A percentile compares a stretch with the other conserved stretches of the same genome.
These are phyloP conservation scores for Talaromyces albobiverticillius DNA, from an alignment of 2,329 filamentous ascomycete species.

Conservation along the genomic window DNA sequence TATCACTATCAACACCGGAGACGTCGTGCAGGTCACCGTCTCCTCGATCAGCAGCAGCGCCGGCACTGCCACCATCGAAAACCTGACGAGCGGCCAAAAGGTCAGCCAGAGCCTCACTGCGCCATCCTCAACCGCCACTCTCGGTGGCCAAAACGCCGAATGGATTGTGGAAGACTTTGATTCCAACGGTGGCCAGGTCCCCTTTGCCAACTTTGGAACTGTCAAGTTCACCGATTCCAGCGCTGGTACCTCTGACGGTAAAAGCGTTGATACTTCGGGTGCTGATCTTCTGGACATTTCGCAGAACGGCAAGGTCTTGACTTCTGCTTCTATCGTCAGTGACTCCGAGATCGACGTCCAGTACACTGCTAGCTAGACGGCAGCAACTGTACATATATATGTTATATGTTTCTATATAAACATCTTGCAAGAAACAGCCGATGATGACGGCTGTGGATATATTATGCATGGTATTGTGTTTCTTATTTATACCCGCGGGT, in stretches of 20 bases:
- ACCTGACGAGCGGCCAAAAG: constrained; percentile 51
- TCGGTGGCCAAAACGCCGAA: constrained; percentile 59
- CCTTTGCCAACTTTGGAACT: constrained; percentile 48
- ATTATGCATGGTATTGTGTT: not conserved
- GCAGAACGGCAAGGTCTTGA: constrained; percentile 39
- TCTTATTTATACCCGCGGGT: not conserved
- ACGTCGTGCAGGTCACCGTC: constrained; percentile 42
- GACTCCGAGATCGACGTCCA: constrained; percentile 27
- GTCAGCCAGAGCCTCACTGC: constrained; percentile 52
- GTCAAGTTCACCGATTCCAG: constrained; percentile 38
- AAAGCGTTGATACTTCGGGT: constrained; percentile 30
- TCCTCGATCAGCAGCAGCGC: constrained; percentile 40
- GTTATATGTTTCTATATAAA: too few relatives aligned
- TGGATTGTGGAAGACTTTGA: constrained; percentile 62
- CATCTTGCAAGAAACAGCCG: not conserved
- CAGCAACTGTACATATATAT: not conserved
- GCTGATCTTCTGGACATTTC: constrained; percentile 48
- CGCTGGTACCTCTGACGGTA: constrained; percentile 21
- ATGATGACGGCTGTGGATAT: not conserved
- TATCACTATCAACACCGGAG: constrained; percentile 45
- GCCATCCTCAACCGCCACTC: constrained; percentile 33
- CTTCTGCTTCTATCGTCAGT: constrained; percentile 24
- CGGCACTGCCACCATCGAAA: constrained; percentile 51
- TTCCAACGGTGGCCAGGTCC: constrained; percentile 36
- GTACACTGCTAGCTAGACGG: constrained; percentile 14